These are phyloP conservation scores for Xylaria sp. DNA, from an alignment of 2,329 filamentous ascomycete genomes.

Conservation along the genomic window DNA sequence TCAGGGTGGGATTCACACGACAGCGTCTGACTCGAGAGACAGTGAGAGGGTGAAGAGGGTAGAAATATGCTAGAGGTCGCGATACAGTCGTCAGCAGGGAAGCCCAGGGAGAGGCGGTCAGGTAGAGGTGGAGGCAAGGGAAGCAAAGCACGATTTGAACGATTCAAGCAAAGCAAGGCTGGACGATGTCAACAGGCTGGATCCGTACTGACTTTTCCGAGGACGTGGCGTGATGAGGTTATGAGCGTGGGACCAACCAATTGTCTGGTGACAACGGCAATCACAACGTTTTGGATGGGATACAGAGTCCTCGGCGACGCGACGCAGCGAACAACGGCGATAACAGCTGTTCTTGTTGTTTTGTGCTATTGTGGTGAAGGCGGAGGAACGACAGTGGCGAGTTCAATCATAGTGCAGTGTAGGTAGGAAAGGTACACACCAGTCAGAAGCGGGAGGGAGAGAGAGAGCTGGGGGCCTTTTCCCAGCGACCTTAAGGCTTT, in stretches of 20 bases:
- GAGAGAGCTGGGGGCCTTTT: conserved; percentile 12
- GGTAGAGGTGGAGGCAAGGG: neutral
- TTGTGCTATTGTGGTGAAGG: conserved; percentile 25
- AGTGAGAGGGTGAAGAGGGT: neutral
- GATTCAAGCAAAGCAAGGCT: conserved; percentile 6
- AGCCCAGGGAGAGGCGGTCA: neutral
- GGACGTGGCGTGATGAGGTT: conserved; percentile 34
- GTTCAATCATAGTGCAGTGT: neutral
- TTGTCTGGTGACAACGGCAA: conserved; percentile 39
- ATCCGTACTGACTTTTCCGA: conserved; percentile 28
- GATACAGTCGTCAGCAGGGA: conserved; percentile 7
- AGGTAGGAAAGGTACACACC: conserved; percentile 19
- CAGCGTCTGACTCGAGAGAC: conserved; percentile 11
- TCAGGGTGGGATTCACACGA: conserved; percentile 18
- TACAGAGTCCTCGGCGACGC: conserved; percentile 25
- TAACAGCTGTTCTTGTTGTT: conserved; percentile 19
- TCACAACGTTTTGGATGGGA: conserved; percentile 28
- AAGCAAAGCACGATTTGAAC: neutral
- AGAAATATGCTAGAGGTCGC: neutral
- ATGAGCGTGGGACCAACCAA: conserved; percentile 37
- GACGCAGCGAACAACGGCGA: conserved; percentile 26
- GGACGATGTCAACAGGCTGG: conserved; percentile 7
- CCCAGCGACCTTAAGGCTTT: conserved; percentile 23
- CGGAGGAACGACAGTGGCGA: conserved; percentile 28
- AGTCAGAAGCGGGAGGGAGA: conserved; percentile 22